Conservation (phyloP, 306 rosid genomes). For the Hippophae gyantsensis region DNA sequence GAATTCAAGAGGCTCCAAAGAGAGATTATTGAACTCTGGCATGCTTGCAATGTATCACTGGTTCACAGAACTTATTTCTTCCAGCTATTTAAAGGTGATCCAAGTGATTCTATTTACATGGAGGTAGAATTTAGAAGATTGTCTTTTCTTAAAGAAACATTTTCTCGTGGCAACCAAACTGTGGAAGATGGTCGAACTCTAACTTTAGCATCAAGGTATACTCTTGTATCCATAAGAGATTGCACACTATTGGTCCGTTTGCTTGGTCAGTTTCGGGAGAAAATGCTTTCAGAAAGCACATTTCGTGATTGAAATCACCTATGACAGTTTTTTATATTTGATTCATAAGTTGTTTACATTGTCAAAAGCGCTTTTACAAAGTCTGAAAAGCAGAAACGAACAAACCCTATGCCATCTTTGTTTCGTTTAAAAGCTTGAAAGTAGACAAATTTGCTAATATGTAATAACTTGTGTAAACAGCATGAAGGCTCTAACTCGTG, state of each 20-base stretch:
- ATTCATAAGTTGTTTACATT: too few species aligned
- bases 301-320: too few species aligned
- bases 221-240: not conserved
- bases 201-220: constrained; percentile 58
- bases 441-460: too few species aligned
- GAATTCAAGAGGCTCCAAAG: constrained; percentile 69
- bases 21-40: constrained; percentile 78
- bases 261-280: too few species aligned
- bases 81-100: constrained; percentile 75
- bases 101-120: constrained; percentile 70
- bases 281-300: too few species aligned
- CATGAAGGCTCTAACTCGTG: constrained; percentile 45
- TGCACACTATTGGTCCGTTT: too few species aligned
- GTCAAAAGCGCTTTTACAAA: too few species aligned
- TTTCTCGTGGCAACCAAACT: constrained; percentile 39
- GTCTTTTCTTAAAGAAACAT: constrained; percentile 56
- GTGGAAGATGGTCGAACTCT: constrained; percentile 51
- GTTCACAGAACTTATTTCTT: constrained; percentile 93
- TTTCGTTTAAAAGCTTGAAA: too few species aligned
- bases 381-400: too few species aligned
- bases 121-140: constrained; percentile 83
- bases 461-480: constrained; percentile 29
- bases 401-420: too few species aligned
- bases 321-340: too few species aligned
- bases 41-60: constrained; percentile 73